Evolutionary conservation across 768 basidiomycete species (phyloP), one percentile per base, ranked within the genome.

Genomic region (Pulveroboletus sp.): DNA sequence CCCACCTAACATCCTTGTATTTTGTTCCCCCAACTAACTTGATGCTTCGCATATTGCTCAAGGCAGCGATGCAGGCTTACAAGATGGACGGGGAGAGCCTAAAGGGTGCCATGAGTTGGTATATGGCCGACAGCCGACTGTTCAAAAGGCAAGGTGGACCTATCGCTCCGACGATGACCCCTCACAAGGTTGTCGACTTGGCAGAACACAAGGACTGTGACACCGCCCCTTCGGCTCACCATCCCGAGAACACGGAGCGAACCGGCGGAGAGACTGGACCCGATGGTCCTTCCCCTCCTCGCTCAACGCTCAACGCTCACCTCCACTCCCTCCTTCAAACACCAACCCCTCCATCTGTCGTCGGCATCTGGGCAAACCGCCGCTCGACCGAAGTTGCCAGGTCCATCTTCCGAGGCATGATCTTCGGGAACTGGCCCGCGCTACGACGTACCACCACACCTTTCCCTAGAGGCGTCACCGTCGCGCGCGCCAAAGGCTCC

Each of bases 11-110:
- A 4, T 57, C 65, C 0, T 63, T 90, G 4, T 93, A 86, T 62
- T 74, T 71, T 5, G 69, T 84, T 0, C 62, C 69, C 4, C 84
- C 84, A 0, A 78, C 85, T 39, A 63, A 73, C 16, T 62, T 66
- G 42, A 79, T 85, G 25, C 75, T 92, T 44, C 72, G 74, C 37
- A 70, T 84, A 45, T 59, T 92, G 11, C 73, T 91, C 40, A 75
- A 81, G 44, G 72, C 81, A 2, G 82, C 85, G 2, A 71, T 82
- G 3, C 68, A 75, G 16, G 79, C 81, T 5, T 66, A 70, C 20
- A 72, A 73, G 43, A 65, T 78, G 52, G 79, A 85, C 47, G 74
- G 78, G 20, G 72, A 77, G 9, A 70, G 81, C 37, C 44, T 72
- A 2, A 80, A 79, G 16, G 76, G 75, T 6, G 54, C 83, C 4